Percentiles rank a stretch among this genome's conserved stretches.
Evolutionary conservation across 148 eudicot species (phyloP).

Genomic region (Rhododendron ovatum): DNA sequence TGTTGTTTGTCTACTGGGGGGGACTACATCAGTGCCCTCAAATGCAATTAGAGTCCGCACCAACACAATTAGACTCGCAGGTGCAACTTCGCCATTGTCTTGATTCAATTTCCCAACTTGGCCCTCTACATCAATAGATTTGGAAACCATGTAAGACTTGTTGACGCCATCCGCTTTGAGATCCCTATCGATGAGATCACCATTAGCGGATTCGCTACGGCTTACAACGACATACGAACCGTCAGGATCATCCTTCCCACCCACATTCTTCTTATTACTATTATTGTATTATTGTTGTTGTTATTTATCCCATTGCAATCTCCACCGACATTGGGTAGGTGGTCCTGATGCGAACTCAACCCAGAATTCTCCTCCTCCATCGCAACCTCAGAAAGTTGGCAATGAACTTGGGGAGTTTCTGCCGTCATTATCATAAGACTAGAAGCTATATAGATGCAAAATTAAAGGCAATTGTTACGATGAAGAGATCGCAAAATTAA

Average conservation of each 20-base stretch:
- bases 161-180: too few relatives aligned
- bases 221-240: slow-evolving; percentile 39
- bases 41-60: too few relatives aligned
- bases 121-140: too few relatives aligned
- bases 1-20: too few relatives aligned
- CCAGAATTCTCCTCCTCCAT: slow-evolving; percentile 33
- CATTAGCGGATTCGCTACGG: slow-evolving; percentile 22
- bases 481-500: neutral
- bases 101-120: too few relatives aligned
- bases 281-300: neutral
- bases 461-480: neutral
- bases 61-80: too few relatives aligned
- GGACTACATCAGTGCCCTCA: too few relatives aligned
- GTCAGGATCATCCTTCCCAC: slow-evolving; percentile 32
- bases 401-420: slow-evolving; percentile 23
- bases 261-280: neutral
- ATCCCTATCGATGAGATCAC: slow-evolving; percentile 26
- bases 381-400: slow-evolving; percentile 18
- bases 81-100: too few relatives aligned
- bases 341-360: slow-evolving; percentile 26
- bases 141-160: too few relatives aligned
- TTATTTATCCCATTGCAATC: slow-evolving; percentile 16
- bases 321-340: slow-evolving; percentile 27
- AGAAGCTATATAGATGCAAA: neutral
- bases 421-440: slow-evolving; percentile 25